A percentile compares a stretch with the other conserved stretches of the same genome.
Conservation (phyloP, 371 early-diverging fungal species). For the Saksenaea vasiformis region DNA sequence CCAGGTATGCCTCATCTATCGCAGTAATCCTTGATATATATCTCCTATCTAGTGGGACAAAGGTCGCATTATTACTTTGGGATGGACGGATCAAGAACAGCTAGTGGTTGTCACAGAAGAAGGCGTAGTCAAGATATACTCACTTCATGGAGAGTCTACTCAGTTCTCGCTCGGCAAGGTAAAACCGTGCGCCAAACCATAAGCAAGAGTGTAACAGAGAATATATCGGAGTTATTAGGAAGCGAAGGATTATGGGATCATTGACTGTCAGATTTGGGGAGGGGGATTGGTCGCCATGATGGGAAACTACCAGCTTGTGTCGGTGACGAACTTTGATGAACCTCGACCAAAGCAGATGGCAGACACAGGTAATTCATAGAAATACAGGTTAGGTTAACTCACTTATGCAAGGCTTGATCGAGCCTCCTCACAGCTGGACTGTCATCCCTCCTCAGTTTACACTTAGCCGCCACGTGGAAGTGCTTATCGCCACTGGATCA, state of each 20-base stretch:
- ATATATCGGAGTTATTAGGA: constrained; percentile 48
- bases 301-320: constrained; percentile 76
- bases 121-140: constrained; percentile 85
- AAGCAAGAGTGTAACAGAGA: not conserved
- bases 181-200: not conserved
- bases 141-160: constrained; percentile 76
- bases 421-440: constrained; percentile 83
- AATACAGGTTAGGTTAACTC: not conserved
- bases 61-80: constrained; percentile 84
- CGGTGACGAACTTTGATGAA: constrained; percentile 81
- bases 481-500: constrained; percentile 74
- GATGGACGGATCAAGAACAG: constrained; percentile 88
- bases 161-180: constrained; percentile 87
- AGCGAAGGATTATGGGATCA: constrained; percentile 76
- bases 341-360: constrained; percentile 82
- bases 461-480: constrained; percentile 88
- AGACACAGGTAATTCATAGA: constrained; percentile 56
- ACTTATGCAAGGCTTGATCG: constrained; percentile 51
- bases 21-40: not conserved
- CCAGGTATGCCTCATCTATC: constrained; percentile 51
- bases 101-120: constrained; percentile 88
- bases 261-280: constrained; percentile 88
- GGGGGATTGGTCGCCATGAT: constrained; percentile 90
- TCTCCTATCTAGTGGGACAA: constrained; percentile 79
- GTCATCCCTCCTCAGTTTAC: constrained; percentile 89